A percentile compares a stretch with the other conserved stretches of the same genome.
phyloP scores from a whole-genome alignment of 305 asterid genomes.

The Petunia hybrid region DNA sequence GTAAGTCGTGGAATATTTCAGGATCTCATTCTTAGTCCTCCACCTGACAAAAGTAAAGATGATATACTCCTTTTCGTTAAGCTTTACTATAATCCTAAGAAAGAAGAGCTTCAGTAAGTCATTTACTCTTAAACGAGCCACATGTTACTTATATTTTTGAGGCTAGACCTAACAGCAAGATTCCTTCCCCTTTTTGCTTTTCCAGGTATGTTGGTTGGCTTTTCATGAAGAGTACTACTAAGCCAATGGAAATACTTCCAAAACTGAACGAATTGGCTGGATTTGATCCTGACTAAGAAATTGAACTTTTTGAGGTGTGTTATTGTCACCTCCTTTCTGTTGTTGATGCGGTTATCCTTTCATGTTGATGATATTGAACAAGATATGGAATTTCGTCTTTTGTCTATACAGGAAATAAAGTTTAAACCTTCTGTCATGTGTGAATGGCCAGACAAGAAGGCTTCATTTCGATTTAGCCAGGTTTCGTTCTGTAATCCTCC shows the following conservation, averaged over 20 bases:
- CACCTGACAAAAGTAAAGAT: slow-evolving; percentile 72
- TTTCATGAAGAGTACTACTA: slow-evolving; percentile 71
- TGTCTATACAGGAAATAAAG: slow-evolving; percentile 69
- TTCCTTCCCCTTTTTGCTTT: slow-evolving; percentile 35
- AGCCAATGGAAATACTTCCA: slow-evolving; percentile 70
- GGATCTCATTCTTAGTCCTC: no score
- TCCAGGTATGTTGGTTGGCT: slow-evolving; percentile 82
- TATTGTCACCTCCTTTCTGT: no score
- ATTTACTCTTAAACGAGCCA: not conserved
- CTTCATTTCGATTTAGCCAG: slow-evolving; percentile 79
- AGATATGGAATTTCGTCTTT: not conserved
- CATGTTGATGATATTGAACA: not conserved
- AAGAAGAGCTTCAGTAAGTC: no score
- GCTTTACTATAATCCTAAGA: slow-evolving; percentile 76
- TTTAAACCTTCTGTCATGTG: slow-evolving; percentile 94
- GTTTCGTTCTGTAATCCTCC: slow-evolving; percentile 40
- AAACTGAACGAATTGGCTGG: slow-evolving; percentile 79
- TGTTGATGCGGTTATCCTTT: not conserved
- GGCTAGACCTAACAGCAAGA: not conserved
- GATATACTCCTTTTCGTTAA: slow-evolving; percentile 88
- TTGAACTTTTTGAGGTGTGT: no score
- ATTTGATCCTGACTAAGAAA: no score
- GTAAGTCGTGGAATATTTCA: not conserved
- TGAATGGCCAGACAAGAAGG: no score
- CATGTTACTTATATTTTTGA: not conserved